Conservation (phyloP, 345 rosid genomes). For the Durio zibethinus region DNA sequence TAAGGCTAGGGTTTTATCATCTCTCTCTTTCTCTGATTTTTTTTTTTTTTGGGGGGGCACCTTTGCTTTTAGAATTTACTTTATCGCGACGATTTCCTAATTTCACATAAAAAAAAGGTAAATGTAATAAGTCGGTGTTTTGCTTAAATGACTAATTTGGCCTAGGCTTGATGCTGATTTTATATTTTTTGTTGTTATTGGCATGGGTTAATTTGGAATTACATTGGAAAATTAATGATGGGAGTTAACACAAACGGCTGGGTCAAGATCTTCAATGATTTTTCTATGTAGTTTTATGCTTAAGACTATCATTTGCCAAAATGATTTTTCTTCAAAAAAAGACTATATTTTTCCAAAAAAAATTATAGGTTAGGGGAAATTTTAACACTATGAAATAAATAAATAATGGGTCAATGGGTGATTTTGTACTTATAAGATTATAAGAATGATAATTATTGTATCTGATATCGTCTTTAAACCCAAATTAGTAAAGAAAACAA, state of each 20-base stretch:
- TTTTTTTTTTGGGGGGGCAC: not conserved
- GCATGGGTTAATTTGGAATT: not conserved
- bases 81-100: not conserved
- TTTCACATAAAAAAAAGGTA: not conserved
- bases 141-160: not conserved
- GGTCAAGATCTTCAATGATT: not conserved
- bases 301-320: too few species aligned
- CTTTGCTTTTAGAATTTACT: not conserved
- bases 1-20: not conserved
- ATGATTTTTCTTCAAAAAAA: too few species aligned
- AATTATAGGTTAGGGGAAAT: too few species aligned
- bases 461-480: too few species aligned
- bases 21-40: not conserved
- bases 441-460: too few species aligned
- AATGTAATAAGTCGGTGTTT: not conserved
- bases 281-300: not conserved
- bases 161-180: not conserved
- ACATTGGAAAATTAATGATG: not conserved
- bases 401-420: too few species aligned
- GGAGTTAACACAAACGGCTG: not conserved
- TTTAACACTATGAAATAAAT: too few species aligned
- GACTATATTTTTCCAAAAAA: too few species aligned
- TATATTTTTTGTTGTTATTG: not conserved
- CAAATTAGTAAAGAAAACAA: too few species aligned
- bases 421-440: too few species aligned